Conservation (phyloP, 306 rosid species). For the Citrullus amarus region DNA sequence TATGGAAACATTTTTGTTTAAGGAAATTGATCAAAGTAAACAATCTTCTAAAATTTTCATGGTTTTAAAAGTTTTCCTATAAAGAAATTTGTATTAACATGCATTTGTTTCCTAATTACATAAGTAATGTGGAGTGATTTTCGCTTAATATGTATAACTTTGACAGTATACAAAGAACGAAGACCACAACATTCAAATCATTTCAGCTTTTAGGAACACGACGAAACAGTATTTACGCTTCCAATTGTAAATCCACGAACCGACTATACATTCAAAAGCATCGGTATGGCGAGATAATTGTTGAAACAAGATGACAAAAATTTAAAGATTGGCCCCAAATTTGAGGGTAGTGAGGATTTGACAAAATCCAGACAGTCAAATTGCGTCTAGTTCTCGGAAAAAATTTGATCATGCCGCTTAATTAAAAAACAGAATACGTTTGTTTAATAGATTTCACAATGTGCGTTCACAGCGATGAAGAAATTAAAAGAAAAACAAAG, state of each 20-base stretch:
- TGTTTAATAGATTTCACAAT: neutral
- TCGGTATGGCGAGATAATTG: too few relatives aligned
- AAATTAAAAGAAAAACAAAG: too few relatives aligned
- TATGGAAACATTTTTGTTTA: neutral
- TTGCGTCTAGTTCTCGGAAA: neutral
- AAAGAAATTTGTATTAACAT: neutral
- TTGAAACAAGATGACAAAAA: too few relatives aligned
- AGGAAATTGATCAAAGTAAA: neutral
- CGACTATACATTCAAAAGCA: too few relatives aligned
- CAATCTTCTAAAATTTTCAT: too few relatives aligned
- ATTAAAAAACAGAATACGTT: neutral
- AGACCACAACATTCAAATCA: neutral
- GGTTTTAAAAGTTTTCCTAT: neutral
- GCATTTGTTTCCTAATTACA: neutral
- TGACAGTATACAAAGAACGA: neutral
- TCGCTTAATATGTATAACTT: neutral
- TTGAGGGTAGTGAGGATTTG: neutral
- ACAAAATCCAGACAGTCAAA: neutral
- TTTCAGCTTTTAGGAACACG: neutral
- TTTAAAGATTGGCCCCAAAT: too few relatives aligned
- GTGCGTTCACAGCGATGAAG: neutral
- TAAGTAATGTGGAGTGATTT: neutral
- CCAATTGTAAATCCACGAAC: too few relatives aligned
- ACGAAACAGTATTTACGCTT: neutral
- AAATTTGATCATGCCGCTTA: neutral